Percentiles rank a stretch among this genome's conserved stretches.
Evolutionary conservation across 2,329 filamentous ascomycete species (phyloP).

Genomic region (Fusarium begoniae): DNA sequence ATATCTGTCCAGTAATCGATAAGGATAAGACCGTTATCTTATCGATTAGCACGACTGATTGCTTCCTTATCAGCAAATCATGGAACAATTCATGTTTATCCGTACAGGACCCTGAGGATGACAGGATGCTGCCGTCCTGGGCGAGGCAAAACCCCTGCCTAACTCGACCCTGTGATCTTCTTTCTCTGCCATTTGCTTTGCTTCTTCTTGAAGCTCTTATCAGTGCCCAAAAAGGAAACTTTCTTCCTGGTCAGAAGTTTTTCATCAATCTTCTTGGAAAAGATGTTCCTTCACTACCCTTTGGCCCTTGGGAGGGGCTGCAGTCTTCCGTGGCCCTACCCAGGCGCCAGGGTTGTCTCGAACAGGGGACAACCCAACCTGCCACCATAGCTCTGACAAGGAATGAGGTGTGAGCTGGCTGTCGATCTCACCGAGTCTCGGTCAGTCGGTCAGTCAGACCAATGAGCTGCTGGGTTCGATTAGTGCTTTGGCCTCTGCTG

Average conservation of each 20-base stretch:
- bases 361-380: background rate
- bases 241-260: rapidly evolving
- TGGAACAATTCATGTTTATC: too few relatives aligned
- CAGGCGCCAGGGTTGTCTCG: background rate
- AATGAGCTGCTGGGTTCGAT: too few relatives aligned
- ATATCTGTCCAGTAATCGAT: background rate
- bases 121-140: background rate
- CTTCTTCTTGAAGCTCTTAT: background rate
- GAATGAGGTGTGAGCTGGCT: background rate
- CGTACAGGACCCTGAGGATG: background rate
- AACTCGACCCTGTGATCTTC: too few relatives aligned
- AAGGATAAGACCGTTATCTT: background rate
- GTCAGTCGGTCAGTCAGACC: background rate
- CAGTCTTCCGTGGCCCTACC: background rate
- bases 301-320: background rate
- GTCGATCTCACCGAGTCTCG: background rate
- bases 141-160: background rate
- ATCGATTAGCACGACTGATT: background rate
- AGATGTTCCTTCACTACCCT: background rate
- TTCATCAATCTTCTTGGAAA: background rate
- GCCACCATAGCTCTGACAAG: background rate
- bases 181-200: rapidly evolving
- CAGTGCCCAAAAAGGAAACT: background rate
- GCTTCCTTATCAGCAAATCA: background rate
- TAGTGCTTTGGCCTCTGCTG: too few relatives aligned